Conservation (phyloP, 78 protist genomes). For the Reticulomyxa filosa region DNA sequence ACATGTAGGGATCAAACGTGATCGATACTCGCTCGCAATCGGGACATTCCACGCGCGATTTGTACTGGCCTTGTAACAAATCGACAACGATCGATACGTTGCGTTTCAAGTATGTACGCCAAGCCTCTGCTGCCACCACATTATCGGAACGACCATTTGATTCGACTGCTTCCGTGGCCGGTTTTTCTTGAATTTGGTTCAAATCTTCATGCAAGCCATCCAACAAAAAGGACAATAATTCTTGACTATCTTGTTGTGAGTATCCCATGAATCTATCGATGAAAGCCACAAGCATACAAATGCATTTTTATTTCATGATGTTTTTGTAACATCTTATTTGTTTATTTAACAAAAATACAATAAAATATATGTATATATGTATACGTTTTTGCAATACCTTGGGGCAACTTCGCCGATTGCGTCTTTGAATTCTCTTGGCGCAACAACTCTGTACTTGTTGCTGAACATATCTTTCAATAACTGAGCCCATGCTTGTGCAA, state of each 20-base stretch:
- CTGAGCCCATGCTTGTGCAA: neutral
- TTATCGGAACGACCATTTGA: no score
- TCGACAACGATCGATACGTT: no score
- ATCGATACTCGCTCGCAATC: constrained; percentile 1
- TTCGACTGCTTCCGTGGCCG: no score
- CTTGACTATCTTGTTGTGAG: neutral
- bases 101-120: no score
- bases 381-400: no score
- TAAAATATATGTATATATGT: no score
- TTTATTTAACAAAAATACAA: no score
- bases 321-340: no score
- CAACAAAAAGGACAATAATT: neutral
- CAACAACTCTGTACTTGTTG: neutral
- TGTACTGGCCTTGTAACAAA: no score
- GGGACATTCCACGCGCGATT: constrained; percentile 8
- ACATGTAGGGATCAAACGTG: constrained; percentile 17
- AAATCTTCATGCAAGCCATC: constrained; percentile 11
- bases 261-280: constrained; percentile 12
- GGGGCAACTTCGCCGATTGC: neutral
- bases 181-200: constrained; percentile 13
- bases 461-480: constrained; percentile 1
- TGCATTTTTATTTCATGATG: no score
- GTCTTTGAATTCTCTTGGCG: neutral
- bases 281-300: no score
- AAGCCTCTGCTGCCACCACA: no score